Evolutionary conservation across 1,284 basidiomycete species (phyloP).

Genomic region (Vanrija pseudolonga): DNA sequence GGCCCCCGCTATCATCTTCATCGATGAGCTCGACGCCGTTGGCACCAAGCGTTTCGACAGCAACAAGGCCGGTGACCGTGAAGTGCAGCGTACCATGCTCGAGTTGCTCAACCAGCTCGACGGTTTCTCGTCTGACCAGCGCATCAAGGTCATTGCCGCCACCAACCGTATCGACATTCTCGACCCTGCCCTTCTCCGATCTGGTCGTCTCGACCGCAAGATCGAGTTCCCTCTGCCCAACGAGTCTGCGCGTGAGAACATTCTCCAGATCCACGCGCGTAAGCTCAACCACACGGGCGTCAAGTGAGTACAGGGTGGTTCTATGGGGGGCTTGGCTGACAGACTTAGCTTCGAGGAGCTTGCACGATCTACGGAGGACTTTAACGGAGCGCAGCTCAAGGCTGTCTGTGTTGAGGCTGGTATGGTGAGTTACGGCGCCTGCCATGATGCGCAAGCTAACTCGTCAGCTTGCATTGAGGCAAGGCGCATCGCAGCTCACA

Average conservation of each 20-base stretch:
- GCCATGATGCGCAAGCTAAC: background rate
- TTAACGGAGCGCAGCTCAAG: constrained; percentile 65
- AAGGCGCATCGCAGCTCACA: constrained; percentile 81
- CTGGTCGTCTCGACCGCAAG: constrained; percentile 71
- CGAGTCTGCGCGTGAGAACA: constrained; percentile 67
- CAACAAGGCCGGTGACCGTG: constrained; percentile 94
- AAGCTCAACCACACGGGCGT: constrained; percentile 71
- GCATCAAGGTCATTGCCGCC: constrained; percentile 99
- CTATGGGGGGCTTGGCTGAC: background rate
- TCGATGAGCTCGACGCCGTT: constrained; percentile 96
- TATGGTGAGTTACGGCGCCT: constrained; percentile 78
- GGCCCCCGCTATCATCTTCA: constrained; percentile 96
- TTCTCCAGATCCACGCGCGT: constrained; percentile 77
- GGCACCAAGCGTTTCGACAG: constrained; percentile 99
- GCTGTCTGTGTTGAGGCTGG: constrained; percentile 96
- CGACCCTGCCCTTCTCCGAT: constrained; percentile 70
- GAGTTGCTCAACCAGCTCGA: constrained; percentile 90
- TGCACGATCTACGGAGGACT: constrained; percentile 70
- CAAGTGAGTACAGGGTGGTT: constrained; percentile 50
- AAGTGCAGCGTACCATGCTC: constrained; percentile 99
- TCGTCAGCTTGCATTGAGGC: constrained; percentile 58
- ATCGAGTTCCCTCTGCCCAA: constrained; percentile 77
- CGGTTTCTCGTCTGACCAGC: constrained; percentile 81
- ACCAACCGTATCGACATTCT: constrained; percentile 99
- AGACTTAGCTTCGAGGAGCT: constrained; percentile 61